These are phyloP conservation scores for Lyophyllum semitale DNA, from an alignment of 768 basidiomycete genomes.

Conservation along the genomic window DNA sequence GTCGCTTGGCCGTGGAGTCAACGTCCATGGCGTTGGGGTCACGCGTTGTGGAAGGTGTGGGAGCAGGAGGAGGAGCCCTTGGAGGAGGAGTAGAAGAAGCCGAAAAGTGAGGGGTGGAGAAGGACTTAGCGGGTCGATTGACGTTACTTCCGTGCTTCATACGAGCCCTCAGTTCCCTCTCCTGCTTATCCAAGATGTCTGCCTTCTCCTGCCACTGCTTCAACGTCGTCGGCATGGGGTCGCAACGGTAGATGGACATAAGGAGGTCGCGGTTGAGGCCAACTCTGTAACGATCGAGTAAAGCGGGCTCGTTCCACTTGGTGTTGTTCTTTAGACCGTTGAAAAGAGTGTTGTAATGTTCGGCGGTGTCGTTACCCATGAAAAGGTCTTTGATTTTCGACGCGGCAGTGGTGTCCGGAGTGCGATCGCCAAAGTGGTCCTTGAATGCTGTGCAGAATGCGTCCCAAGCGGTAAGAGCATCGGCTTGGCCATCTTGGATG, in stretches of 20 bases:
- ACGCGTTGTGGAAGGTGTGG: too few relatives aligned
- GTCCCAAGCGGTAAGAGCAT: not conserved
- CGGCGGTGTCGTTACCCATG: not conserved
- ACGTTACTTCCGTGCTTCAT: not conserved
- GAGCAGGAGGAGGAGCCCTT: not conserved
- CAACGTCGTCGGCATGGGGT: not conserved
- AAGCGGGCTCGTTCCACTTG: not conserved
- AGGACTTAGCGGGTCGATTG: not conserved
- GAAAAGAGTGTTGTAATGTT: slow-evolving; percentile 1
- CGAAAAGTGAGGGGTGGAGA: not conserved
- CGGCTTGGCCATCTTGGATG: not conserved
- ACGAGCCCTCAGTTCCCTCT: not conserved
- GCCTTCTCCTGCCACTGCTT: slow-evolving; percentile 4
- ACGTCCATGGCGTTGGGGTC: slow-evolving; percentile 6
- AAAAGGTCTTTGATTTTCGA: not conserved
- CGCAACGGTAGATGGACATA: not conserved
- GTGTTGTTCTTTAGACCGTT: slow-evolving; percentile 1
- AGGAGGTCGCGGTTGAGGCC: not conserved
- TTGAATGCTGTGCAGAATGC: not conserved
- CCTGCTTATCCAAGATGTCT: not conserved
- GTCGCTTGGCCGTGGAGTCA: not conserved
- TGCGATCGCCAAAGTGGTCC: not conserved
- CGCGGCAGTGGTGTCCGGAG: not conserved
- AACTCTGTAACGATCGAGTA: not conserved
- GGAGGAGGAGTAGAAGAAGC: not conserved